A percentile compares a stretch with the other conserved stretches of the same genome.
phyloP scores from a whole-genome alignment of 768 basidiomycete species.

The Myochromella boudieri region DNA sequence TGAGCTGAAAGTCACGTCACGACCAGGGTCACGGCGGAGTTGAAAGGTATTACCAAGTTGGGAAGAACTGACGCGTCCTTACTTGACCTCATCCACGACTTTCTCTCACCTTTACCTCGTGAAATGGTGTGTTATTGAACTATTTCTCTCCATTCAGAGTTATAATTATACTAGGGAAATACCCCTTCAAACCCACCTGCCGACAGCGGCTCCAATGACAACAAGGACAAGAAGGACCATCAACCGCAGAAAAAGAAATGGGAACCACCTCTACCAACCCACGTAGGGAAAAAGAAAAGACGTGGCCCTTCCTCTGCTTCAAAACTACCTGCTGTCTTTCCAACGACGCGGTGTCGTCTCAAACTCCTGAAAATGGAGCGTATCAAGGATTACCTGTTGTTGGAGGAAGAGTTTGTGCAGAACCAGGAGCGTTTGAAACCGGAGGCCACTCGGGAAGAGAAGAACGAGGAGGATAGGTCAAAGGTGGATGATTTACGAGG shows the following conservation, averaged over 20 bases:
- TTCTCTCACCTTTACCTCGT: slow-evolving; percentile 10
- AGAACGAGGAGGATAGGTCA: slow-evolving; percentile 92
- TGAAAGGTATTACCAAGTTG: slow-evolving; percentile 29
- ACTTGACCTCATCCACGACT: slow-evolving; percentile 12
- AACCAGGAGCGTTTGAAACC: slow-evolving; percentile 92
- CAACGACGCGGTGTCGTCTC: slow-evolving; percentile 93
- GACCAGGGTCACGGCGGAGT: slow-evolving; percentile 29
- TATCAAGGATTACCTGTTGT: slow-evolving; percentile 94
- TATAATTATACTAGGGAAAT: slow-evolving; percentile 55
- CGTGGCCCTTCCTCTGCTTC: slow-evolving; percentile 89
- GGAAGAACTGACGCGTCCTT: slow-evolving; percentile 54
- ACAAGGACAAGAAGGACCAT: slow-evolving; percentile 51
- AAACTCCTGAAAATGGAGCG: slow-evolving; percentile 96
- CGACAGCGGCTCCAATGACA: slow-evolving; percentile 30
- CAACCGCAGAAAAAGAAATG: slow-evolving; percentile 86
- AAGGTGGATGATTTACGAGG: slow-evolving; percentile 94
- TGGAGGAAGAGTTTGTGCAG: slow-evolving; percentile 93
- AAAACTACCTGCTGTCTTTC: slow-evolving; percentile 90
- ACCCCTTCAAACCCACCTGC: slow-evolving; percentile 63
- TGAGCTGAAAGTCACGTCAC: slow-evolving; percentile 21
- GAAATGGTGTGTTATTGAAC: slow-evolving; percentile 21
- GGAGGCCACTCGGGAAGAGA: slow-evolving; percentile 85
- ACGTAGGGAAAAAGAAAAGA: slow-evolving; percentile 96
- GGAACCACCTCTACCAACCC: slow-evolving; percentile 97
- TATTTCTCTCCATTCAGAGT: neutral